Evolutionary conservation across 768 basidiomycete species (phyloP).

Genomic region (Tubosaeta sp.): DNA sequence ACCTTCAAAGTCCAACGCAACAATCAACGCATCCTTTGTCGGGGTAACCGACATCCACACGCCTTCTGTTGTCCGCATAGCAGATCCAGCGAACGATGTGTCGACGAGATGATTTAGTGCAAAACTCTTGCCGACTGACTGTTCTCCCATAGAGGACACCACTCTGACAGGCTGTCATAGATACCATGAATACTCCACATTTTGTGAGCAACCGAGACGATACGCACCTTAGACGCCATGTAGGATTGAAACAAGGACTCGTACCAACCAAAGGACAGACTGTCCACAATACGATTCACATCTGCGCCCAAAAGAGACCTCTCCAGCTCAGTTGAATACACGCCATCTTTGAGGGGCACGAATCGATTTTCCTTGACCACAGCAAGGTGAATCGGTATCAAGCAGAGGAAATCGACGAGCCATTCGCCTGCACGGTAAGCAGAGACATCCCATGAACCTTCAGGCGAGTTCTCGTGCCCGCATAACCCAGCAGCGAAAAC

Average conservation of each 20-base stretch:
- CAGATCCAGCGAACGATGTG: slow-evolving; percentile 62
- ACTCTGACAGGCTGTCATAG: slow-evolving; percentile 51
- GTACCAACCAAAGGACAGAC: slow-evolving; percentile 59
- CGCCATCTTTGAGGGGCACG: slow-evolving; percentile 56
- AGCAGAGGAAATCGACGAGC: slow-evolving; percentile 55
- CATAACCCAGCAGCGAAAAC: slow-evolving; percentile 21
- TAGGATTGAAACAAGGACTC: slow-evolving; percentile 62
- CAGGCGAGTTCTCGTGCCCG: neutral
- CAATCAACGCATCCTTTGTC: slow-evolving; percentile 48
- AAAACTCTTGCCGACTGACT: slow-evolving; percentile 61
- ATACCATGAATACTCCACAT: neutral
- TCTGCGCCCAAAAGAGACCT: slow-evolving; percentile 54
- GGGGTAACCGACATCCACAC: slow-evolving; percentile 69
- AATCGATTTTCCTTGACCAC: slow-evolving; percentile 57
- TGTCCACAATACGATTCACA: slow-evolving; percentile 53
- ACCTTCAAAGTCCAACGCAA: slow-evolving; percentile 65
- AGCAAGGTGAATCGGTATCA: slow-evolving; percentile 64
- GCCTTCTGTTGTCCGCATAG: slow-evolving; percentile 63
- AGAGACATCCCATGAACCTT: slow-evolving; percentile 31
- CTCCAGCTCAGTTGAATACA: slow-evolving; percentile 47
- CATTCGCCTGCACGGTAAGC: slow-evolving; percentile 52
- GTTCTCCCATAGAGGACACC: slow-evolving; percentile 67
- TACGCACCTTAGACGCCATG: slow-evolving; percentile 48
- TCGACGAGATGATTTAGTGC: slow-evolving; percentile 57
- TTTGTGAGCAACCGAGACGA: slow-evolving; percentile 33